Base-by-base conservation (phyloP, 768 basidiomycete species). In the Kwoniella botswanensis region DNA sequence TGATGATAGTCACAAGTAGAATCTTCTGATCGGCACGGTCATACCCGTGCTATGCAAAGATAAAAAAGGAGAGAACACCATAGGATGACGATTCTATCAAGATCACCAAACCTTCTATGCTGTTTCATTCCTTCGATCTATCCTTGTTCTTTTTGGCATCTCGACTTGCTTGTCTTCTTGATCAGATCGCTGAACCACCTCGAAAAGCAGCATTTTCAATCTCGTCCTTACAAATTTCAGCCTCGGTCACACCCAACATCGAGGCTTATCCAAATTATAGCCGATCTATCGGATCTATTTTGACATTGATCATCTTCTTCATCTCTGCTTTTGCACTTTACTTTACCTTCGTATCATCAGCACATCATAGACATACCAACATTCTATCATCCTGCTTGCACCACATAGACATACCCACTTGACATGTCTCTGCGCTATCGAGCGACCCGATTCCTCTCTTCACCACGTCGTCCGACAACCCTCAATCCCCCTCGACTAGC, bases 231-330 rank as follows among this genome's bases (percentile, higher is more conserved):
- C 21, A 12, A 22, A n/a, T 22, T n/a, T 18, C 21, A 18, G 54
- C 54, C 54, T 22, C 54, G 54, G 54, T 22, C 54, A 22, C 29
- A 29, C 3, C 57, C 24, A 18, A 18, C 46, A 50, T 29, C 15
- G 6, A 35, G 35, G 35, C 35, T 35, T 35, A 35, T 35, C 35
- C 35, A 35, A 18, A 10, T n/a, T 61, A 61, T 61, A 42, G n/a
- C 59, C 59, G 59, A 61, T 61, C 42, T 43, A 18, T 61, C 59
- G 59, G 59, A 61, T 61, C 59, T 61, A 61, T 21, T 35, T 61
- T 58, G 24, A 26, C 26, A 26, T 26, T 26, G 26, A 26, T 26
- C 26, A 26, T 29, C 26, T 2, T 41, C 42, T 17, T 50, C 46
- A 50, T 15, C 46, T 50, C 18, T 18, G 46, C 43, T 43, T 61